phyloP scores from a whole-genome alignment of 257 asterid genomes.

The Primulina tabacum region DNA sequence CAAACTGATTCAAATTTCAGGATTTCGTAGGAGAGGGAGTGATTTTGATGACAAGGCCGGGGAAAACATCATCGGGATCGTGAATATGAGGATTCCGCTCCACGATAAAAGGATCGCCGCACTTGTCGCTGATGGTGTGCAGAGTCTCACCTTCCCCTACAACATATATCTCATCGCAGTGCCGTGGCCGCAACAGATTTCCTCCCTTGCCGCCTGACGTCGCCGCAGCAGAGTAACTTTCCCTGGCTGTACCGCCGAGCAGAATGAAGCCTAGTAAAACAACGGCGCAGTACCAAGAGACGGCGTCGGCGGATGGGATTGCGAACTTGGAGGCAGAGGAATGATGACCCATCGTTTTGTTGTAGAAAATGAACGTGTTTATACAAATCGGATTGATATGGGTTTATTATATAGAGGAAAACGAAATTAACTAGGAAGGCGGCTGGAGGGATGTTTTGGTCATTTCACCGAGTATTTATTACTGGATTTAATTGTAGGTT shows the following conservation, averaged over 20 bases:
- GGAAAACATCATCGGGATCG: slow-evolving; percentile 39
- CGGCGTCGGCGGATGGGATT: not conserved
- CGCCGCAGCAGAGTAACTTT: not conserved
- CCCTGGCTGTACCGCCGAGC: not conserved
- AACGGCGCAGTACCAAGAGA: not conserved
- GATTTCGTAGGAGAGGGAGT: slow-evolving; percentile 9
- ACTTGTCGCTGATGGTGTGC: slow-evolving; percentile 33
- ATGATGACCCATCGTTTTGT: not conserved
- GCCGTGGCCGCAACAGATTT: slow-evolving; percentile 21
- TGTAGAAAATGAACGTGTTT: not conserved
- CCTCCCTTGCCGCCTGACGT: not conserved
- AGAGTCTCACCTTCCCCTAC: slow-evolving; percentile 41
- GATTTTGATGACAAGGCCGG: slow-evolving; percentile 37
- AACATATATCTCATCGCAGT: slow-evolving; percentile 35
- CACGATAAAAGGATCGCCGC: slow-evolving; percentile 33
- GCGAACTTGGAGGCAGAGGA: not conserved
- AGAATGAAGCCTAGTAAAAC: not conserved
- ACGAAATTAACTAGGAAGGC: not conserved
- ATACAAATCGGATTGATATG: not conserved
- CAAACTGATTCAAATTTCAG: too few relatives aligned
- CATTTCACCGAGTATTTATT: too few relatives aligned
- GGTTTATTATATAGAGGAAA: not conserved
- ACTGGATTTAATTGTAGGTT: too few relatives aligned
- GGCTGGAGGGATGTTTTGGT: not conserved
- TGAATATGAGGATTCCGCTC: slow-evolving; percentile 39